These are phyloP conservation scores for Phytophthora rubi DNA, from an alignment of 352 stramenopile species.

Conservation along the genomic window DNA sequence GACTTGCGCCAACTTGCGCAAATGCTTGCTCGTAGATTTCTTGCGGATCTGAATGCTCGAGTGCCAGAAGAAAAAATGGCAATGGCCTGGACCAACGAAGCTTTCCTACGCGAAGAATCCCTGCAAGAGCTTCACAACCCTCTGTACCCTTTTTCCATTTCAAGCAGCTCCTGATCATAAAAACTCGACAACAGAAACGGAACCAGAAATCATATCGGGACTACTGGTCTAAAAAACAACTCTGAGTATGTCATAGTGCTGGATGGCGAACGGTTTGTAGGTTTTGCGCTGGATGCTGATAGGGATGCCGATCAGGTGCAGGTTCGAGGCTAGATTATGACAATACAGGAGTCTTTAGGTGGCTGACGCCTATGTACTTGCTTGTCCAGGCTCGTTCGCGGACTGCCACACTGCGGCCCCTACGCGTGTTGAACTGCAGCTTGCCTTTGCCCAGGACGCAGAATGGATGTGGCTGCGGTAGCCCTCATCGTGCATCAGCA, in stretches of 20 bases:
- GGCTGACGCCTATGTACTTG: too few relatives aligned
- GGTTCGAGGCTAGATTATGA: too few relatives aligned
- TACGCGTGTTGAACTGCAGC: constrained; percentile 75
- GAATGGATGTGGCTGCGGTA: constrained; percentile 74
- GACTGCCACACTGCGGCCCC: constrained; percentile 70
- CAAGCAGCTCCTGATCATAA: constrained; percentile 25
- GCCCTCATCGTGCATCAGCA: constrained; percentile 75
- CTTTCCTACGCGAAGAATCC: constrained; percentile 48
- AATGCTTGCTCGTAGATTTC: constrained; percentile 40
- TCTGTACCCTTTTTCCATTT: constrained; percentile 57
- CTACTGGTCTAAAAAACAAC: too few relatives aligned
- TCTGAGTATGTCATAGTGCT: too few relatives aligned
- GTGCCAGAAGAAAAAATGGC: constrained; percentile 18
- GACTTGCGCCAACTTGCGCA: constrained; percentile 41
- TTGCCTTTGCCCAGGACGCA: constrained; percentile 78
- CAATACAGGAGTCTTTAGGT: too few relatives aligned
- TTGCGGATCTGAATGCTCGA: constrained; percentile 35
- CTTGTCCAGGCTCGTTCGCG: constrained; percentile 31
- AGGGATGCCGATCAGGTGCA: too few relatives aligned
- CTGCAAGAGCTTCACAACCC: constrained; percentile 53
- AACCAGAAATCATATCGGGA: too few relatives aligned
- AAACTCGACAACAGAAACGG: too few relatives aligned
- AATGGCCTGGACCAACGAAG: constrained; percentile 45
- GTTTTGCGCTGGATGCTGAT: too few relatives aligned
- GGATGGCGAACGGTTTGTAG: too few relatives aligned